phyloP scores from a whole-genome alignment of 2,329 filamentous ascomycete species.

The Colletotrichum trifolii region DNA sequence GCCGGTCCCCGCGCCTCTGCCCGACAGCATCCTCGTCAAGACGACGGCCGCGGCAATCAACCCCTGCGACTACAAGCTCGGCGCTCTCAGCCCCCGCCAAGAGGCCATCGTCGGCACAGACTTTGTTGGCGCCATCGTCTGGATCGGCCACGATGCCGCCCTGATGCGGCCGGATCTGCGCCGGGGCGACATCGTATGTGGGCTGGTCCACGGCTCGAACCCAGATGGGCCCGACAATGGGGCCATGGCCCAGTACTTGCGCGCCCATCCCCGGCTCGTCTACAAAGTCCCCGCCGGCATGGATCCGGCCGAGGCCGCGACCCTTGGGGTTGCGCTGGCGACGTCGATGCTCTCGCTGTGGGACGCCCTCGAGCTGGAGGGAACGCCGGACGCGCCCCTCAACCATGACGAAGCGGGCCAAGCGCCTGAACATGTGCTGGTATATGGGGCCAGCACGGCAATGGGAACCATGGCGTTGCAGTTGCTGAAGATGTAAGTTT shows the following conservation, averaged over 20 bases:
- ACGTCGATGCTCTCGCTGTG: slow-evolving; percentile 44
- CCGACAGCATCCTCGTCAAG: not conserved
- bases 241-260: not conserved
- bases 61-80: slow-evolving; percentile 45
- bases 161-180: slow-evolving; percentile 44
- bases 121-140: slow-evolving; percentile 40
- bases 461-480: not conserved
- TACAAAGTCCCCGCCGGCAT: slow-evolving; percentile 41
- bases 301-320: slow-evolving; percentile 40
- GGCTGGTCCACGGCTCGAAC: no score
- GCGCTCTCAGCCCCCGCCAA: not conserved
- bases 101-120: slow-evolving; percentile 41
- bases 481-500: slow-evolving; percentile 38
- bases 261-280: slow-evolving; percentile 17
- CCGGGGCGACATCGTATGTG: slow-evolving; percentile 9
- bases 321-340: slow-evolving; percentile 39
- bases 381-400: slow-evolving; percentile 26
- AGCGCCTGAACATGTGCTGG: slow-evolving; percentile 2
- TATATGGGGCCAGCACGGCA: not conserved
- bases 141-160: slow-evolving; percentile 32
- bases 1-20: not conserved
- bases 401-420: not conserved
- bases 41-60: slow-evolving; percentile 42
- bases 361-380: slow-evolving; percentile 42
- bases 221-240: no score